Evolutionary conservation across 177 flowering plant genomes (phyloP).

Genomic region (Vitis hybrid): DNA sequence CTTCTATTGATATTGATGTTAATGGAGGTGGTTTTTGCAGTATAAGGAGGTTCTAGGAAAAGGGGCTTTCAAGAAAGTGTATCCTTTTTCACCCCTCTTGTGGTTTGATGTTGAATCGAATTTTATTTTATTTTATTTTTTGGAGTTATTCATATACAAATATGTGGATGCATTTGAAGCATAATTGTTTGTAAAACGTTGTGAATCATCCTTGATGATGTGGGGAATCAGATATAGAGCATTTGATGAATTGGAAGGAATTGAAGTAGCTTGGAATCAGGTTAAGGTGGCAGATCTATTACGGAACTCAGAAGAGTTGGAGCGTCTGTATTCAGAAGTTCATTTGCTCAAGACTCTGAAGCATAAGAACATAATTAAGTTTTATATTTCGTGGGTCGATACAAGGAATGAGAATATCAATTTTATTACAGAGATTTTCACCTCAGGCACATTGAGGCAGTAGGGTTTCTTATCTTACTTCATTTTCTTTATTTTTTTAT

Average conservation of each 20-base stretch:
- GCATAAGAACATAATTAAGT: conserved; percentile 96
- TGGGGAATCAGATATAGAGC: conserved; percentile 67
- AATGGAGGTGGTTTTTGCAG: conserved; percentile 39
- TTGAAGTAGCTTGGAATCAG: conserved; percentile 99
- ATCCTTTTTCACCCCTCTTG: conserved; percentile 38
- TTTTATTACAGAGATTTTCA: conserved; percentile 94
- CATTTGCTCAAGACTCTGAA: conserved; percentile 92
- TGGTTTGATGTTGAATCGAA: background rate
- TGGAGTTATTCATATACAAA: background rate
- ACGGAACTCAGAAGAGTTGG: conserved; percentile 69
- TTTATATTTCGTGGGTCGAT: conserved; percentile 94
- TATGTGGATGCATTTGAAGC: background rate
- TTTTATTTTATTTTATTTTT: background rate
- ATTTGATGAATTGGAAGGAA: conserved; percentile 93
- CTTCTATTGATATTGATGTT: background rate
- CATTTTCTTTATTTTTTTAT: conserved; percentile 1
- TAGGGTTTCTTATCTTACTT: conserved; percentile 33
- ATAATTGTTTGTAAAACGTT: background rate
- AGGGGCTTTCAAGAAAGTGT: conserved; percentile 92
- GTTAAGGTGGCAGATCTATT: conserved; percentile 77
- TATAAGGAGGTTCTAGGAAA: conserved; percentile 77
- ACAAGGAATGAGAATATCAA: conserved; percentile 63
- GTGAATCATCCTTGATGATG: conserved; percentile 33
- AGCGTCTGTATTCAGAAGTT: conserved; percentile 87
- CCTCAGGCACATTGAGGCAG: conserved; percentile 93